Percentiles rank a stretch among this genome's conserved stretches.
Evolutionary conservation across 2,329 filamentous ascomycete species (phyloP).

Genomic region (Tolypocladium inflatum): DNA sequence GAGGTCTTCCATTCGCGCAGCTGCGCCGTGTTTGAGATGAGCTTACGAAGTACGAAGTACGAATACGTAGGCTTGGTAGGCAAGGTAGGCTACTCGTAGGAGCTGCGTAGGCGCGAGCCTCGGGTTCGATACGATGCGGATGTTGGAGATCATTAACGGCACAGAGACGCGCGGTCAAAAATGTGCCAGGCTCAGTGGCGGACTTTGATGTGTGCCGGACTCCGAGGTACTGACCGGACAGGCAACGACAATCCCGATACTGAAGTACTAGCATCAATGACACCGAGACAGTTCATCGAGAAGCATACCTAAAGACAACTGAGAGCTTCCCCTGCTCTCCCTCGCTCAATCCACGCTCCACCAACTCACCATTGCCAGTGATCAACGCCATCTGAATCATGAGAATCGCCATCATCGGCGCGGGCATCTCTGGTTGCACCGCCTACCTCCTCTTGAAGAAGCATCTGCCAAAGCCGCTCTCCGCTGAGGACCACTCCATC

Average conservation of each 20-base stretch:
- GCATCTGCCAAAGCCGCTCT: constrained; percentile 6
- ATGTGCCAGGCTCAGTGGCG: background rate
- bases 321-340: background rate
- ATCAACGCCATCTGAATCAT: constrained; percentile 4
- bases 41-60: too few species aligned
- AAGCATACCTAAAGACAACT: background rate
- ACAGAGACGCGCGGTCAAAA: background rate
- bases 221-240: background rate
- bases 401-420: constrained; percentile 15
- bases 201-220: background rate
- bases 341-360: background rate
- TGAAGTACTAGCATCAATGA: background rate
- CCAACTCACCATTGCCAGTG: background rate
- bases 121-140: background rate
- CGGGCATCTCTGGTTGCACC: constrained; percentile 14
- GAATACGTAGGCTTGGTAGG: too few species aligned
- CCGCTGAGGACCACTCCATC: constrained; percentile 7
- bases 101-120: background rate
- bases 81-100: too few species aligned
- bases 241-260: background rate
- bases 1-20: background rate
- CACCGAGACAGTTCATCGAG: background rate
- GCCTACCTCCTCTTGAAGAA: constrained; percentile 14
- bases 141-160: background rate
- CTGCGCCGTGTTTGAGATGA: background rate